These are phyloP conservation scores for Phytopythium kandeliae DNA, from an alignment of 352 stramenopile genomes.

Conservation along the genomic window DNA sequence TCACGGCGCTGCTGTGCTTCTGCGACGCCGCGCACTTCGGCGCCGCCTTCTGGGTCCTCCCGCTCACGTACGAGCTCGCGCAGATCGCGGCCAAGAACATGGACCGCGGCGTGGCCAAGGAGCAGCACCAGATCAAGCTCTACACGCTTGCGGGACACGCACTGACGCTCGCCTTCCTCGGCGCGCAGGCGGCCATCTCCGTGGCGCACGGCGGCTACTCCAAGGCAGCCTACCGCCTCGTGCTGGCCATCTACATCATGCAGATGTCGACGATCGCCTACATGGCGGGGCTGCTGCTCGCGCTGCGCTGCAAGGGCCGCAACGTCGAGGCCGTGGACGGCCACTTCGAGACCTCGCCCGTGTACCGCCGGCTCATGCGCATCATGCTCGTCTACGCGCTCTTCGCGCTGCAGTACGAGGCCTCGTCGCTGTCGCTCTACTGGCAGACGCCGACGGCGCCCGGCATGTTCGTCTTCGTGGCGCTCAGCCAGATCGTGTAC, in stretches of 20 bases:
- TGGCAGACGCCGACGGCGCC: not conserved
- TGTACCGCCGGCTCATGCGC: slow-evolving; percentile 34
- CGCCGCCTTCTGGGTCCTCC: slow-evolving; percentile 28
- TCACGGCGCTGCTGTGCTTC: slow-evolving; percentile 20
- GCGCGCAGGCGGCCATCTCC: slow-evolving; percentile 9
- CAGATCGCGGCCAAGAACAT: slow-evolving; percentile 34
- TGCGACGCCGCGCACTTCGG: slow-evolving; percentile 30
- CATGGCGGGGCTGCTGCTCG: slow-evolving; percentile 22
- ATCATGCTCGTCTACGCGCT: slow-evolving; percentile 37
- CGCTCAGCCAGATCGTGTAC: slow-evolving; percentile 21
- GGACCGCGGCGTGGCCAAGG: slow-evolving; percentile 32
- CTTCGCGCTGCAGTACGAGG: slow-evolving; percentile 28
- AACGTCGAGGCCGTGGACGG: slow-evolving; percentile 34
- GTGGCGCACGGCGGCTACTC: slow-evolving; percentile 20
- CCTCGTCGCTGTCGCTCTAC: slow-evolving; percentile 23
- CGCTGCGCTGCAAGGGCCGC: slow-evolving; percentile 20
- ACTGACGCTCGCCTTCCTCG: slow-evolving; percentile 11
- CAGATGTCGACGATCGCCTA: slow-evolving; percentile 27
- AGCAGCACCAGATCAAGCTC: slow-evolving; percentile 18
- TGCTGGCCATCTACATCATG: slow-evolving; percentile 25
- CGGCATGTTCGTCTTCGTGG: slow-evolving; percentile 12
- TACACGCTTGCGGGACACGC: slow-evolving; percentile 16
- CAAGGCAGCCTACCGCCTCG: slow-evolving; percentile 9
- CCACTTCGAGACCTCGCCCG: slow-evolving; percentile 29
- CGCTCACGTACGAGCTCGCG: slow-evolving; percentile 37